Percentiles rank a stretch among this genome's conserved stretches.
These are phyloP conservation scores for Pythium myriotylum DNA, from an alignment of 352 stramenopile species.

Conservation along the genomic window DNA sequence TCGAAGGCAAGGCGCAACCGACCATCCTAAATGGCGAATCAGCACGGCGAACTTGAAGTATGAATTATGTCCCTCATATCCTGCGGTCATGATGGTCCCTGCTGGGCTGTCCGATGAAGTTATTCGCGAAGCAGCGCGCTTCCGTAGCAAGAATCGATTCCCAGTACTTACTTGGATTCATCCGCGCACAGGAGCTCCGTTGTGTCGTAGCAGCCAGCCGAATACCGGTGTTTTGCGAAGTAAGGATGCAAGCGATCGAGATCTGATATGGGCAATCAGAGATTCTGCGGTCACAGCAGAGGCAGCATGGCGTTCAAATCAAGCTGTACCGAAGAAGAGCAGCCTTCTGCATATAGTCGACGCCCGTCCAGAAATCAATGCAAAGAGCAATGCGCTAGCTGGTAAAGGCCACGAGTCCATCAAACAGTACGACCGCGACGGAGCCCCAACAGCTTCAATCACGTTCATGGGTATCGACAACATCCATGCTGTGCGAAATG, in stretches of 20 bases:
- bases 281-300: slow-evolving; percentile 72
- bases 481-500: slow-evolving; percentile 84
- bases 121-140: slow-evolving; percentile 62
- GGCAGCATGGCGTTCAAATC: slow-evolving; percentile 30
- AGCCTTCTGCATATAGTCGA: slow-evolving; percentile 89
- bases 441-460: slow-evolving; percentile 68
- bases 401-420: slow-evolving; percentile 91
- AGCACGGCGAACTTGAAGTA: slow-evolving; percentile 72
- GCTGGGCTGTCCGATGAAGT: slow-evolving; percentile 63
- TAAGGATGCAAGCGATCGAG: slow-evolving; percentile 90
- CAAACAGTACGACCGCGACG: slow-evolving; percentile 84
- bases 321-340: slow-evolving; percentile 61
- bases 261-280: slow-evolving; percentile 86
- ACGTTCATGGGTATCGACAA: slow-evolving; percentile 91
- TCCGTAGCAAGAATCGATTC: slow-evolving; percentile 79
- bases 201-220: slow-evolving; percentile 95
- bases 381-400: slow-evolving; percentile 87
- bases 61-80: slow-evolving; percentile 73
- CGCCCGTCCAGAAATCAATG: slow-evolving; percentile 89
- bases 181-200: slow-evolving; percentile 82
- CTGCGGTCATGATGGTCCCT: slow-evolving; percentile 72
- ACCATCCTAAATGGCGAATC: slow-evolving; percentile 68
- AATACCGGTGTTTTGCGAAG: slow-evolving; percentile 95
- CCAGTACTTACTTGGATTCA: slow-evolving; percentile 91
- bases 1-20: slow-evolving; percentile 55